phyloP scores from a whole-genome alignment of 345 rosid genomes.

The Citrus hindsii region DNA sequence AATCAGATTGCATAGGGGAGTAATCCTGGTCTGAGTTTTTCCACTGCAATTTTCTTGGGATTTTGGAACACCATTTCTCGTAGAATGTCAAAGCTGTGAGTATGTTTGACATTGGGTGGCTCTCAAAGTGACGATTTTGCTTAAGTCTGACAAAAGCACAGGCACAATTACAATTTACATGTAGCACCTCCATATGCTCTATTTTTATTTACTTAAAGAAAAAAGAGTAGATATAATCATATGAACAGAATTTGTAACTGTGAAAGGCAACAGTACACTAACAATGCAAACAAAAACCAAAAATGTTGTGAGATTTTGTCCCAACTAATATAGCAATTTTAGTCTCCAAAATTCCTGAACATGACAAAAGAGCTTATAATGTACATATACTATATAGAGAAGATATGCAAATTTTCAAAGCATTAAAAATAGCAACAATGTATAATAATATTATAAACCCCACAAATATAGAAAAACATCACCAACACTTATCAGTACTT shows the following conservation, averaged over 20 bases:
- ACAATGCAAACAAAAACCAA: background rate
- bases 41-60: slow-evolving; percentile 39
- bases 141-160: slow-evolving; percentile 47
- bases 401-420: background rate
- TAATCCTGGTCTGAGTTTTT: slow-evolving; percentile 23
- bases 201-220: background rate
- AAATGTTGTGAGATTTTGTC: background rate
- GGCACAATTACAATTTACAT: background rate
- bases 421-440: background rate
- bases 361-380: background rate
- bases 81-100: slow-evolving; percentile 59
- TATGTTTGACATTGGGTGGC: slow-evolving; percentile 44
- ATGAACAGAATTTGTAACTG: background rate
- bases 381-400: background rate
- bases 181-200: background rate
- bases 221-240: background rate
- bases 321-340: background rate
- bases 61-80: slow-evolving; percentile 54
- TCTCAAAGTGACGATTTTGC: slow-evolving; percentile 46
- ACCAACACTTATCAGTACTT: background rate
- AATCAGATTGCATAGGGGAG: slow-evolving; percentile 22
- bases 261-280: background rate
- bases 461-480: background rate
- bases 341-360: background rate
- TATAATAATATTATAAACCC: background rate